Conservation (phyloP, 2,329 filamentous ascomycete genomes). For the Fusarium mangiferae region DNA sequence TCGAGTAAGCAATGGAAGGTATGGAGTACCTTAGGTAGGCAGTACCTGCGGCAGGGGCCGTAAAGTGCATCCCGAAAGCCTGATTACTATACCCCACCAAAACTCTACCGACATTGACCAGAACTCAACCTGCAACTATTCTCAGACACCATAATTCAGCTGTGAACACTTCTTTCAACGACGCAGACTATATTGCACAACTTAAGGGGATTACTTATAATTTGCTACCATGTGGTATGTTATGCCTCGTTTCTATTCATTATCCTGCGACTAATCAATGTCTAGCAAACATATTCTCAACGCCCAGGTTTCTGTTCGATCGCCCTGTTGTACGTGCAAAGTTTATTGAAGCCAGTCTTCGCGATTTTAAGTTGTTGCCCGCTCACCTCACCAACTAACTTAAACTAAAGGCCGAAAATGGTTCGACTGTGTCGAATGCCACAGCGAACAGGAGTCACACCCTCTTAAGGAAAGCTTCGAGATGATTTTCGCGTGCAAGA, state of each 20-base stretch:
- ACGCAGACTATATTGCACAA: not conserved
- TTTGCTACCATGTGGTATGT: slow-evolving; percentile 51
- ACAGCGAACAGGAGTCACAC: slow-evolving; percentile 83
- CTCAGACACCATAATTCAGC: not conserved
- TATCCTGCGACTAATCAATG: slow-evolving; percentile 10
- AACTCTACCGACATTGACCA: slow-evolving; percentile 19
- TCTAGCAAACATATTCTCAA: slow-evolving; percentile 96
- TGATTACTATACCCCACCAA: slow-evolving; percentile 37
- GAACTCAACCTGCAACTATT: slow-evolving; percentile 4
- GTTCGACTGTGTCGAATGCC: slow-evolving; percentile 98
- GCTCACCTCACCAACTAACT: not conserved
- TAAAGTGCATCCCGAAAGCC: slow-evolving; percentile 15
- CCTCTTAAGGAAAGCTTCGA: slow-evolving; percentile 80
- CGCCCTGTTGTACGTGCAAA: slow-evolving; percentile 82
- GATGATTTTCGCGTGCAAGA: slow-evolving; percentile 97
- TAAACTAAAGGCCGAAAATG: slow-evolving; percentile 82
- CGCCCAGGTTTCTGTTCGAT: slow-evolving; percentile 95
- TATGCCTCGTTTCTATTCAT: not conserved
- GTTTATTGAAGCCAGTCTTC: not conserved
- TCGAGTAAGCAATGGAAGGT: not conserved
- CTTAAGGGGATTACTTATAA: not conserved
- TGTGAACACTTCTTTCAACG: not conserved
- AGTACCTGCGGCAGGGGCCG: slow-evolving; percentile 9
- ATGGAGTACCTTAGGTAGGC: not conserved
- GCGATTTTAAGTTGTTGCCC: not conserved